phyloP scores from a whole-genome alignment of 371 early-diverging fungal species.

The Actinomucor elegans region DNA sequence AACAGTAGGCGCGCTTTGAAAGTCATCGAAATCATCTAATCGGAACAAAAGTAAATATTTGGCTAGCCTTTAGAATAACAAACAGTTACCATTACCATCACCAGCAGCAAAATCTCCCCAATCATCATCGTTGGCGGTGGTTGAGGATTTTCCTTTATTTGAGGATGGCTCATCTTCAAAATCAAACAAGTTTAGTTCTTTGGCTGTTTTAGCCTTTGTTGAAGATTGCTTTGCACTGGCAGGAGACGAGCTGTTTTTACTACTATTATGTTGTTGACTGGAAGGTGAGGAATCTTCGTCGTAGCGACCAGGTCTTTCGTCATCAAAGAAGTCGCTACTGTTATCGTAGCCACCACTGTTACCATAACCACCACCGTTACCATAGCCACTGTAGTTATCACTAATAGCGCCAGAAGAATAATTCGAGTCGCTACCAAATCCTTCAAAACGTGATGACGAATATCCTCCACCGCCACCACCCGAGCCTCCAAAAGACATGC shows the following conservation, averaged over 20 bases:
- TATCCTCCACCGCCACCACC: slow-evolving; percentile 22
- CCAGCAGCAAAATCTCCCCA: slow-evolving; percentile 57
- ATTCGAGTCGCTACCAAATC: slow-evolving; percentile 51
- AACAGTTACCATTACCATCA: slow-evolving; percentile 19
- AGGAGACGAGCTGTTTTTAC: neutral
- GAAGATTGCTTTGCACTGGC: neutral
- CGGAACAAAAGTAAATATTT: neutral
- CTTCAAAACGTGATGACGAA: slow-evolving; percentile 35
- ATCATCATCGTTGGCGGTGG: slow-evolving; percentile 38
- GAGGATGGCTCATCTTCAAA: slow-evolving; percentile 52
- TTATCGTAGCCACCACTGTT: slow-evolving; percentile 6
- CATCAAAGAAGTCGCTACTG: slow-evolving; percentile 16
- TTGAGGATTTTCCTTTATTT: neutral
- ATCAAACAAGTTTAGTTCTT: slow-evolving; percentile 52
- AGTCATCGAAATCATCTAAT: slow-evolving; percentile 61
- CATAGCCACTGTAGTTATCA: slow-evolving; percentile 20
- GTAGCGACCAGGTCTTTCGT: slow-evolving; percentile 16
- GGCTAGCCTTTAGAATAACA: slow-evolving; percentile 9
- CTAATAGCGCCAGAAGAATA: slow-evolving; percentile 25
- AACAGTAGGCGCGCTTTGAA: slow-evolving; percentile 56
- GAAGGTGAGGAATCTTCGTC: slow-evolving; percentile 9
- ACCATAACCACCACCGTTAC: slow-evolving; percentile 14
- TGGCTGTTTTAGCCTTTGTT: slow-evolving; percentile 38
- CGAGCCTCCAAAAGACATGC: slow-evolving; percentile 24
- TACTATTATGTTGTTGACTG: neutral